Evolutionary conservation across 192 early-diverging fungal species (phyloP).

Genomic region (Coemansia sp.): DNA sequence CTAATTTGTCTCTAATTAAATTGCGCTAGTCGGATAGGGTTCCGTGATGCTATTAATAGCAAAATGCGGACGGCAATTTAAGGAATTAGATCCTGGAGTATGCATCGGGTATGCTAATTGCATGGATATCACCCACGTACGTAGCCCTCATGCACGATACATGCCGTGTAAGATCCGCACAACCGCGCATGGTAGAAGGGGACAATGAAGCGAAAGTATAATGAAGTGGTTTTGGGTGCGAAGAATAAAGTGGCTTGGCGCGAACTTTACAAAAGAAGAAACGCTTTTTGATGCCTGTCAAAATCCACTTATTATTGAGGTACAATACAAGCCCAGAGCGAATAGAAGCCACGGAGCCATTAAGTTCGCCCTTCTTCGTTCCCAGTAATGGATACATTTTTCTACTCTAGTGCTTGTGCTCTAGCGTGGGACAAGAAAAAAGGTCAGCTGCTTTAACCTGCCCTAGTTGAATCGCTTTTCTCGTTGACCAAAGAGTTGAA

Average conservation of each 20-base stretch:
- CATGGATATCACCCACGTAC: not conserved
- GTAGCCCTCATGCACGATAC: not conserved
- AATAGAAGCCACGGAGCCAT: not conserved
- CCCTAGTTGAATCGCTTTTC: not conserved
- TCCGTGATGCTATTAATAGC: not conserved
- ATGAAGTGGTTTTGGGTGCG: not conserved
- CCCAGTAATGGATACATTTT: constrained; percentile 2
- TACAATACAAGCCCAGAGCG: not conserved
- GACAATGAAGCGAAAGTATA: not conserved
- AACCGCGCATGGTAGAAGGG: not conserved
- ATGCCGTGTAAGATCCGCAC: not conserved
- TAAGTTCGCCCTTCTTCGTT: not conserved
- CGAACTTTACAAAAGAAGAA: not conserved
- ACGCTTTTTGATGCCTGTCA: not conserved
- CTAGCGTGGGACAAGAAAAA: constrained; percentile 8
- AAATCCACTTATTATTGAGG: not conserved
- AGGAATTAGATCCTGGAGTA: not conserved
- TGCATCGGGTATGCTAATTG: not conserved
- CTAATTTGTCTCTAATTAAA: not conserved
- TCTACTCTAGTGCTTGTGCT: not conserved
- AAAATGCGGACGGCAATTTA: not conserved
- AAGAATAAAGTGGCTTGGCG: not conserved
- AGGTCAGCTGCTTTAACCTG: not conserved
- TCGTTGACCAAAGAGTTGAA: not conserved
- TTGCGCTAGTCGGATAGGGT: not conserved